A percentile compares a stretch with the other conserved stretches of the same genome.
phyloP scores from a whole-genome alignment of 2,329 filamentous ascomycete species.

The Aspergillus sergii region DNA sequence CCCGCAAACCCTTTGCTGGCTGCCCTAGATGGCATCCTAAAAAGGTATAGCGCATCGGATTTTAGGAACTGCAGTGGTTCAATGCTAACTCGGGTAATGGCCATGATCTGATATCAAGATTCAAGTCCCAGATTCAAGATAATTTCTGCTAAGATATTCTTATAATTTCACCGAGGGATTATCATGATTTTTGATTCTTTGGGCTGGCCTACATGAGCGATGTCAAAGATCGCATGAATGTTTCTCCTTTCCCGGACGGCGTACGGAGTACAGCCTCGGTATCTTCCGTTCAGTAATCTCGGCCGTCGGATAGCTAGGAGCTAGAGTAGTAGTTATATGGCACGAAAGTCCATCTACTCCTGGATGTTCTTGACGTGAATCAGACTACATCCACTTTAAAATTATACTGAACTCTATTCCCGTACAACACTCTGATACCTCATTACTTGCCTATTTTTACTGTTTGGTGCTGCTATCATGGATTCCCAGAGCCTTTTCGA shows the following conservation, averaged over 20 bases:
- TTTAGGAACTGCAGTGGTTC: background rate
- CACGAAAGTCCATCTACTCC: background rate
- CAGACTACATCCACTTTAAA: background rate
- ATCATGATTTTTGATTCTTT: background rate
- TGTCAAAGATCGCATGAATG: background rate
- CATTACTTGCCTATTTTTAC: background rate
- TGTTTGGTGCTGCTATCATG: conserved; percentile 42
- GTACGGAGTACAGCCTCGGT: conserved; percentile 6
- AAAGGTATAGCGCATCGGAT: conserved; percentile 21
- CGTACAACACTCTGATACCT: background rate
- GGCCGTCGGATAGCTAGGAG: conserved; percentile 5
- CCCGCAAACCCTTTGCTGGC: conserved; percentile 33
- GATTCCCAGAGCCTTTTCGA: conserved; percentile 59
- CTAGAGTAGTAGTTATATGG: background rate
- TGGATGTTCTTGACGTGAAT: background rate
- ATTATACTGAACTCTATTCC: background rate
- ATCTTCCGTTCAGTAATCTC: conserved; percentile 12
- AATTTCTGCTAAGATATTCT: background rate
- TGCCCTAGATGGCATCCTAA: conserved; percentile 30
- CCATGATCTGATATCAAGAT: background rate
- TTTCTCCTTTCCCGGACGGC: background rate
- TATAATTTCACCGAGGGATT: background rate
- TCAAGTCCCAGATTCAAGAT: background rate
- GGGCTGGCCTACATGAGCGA: background rate
- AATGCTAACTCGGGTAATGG: background rate